These are phyloP conservation scores for Nicotiana otophora DNA, from an alignment of 257 asterid species.

Conservation along the genomic window DNA sequence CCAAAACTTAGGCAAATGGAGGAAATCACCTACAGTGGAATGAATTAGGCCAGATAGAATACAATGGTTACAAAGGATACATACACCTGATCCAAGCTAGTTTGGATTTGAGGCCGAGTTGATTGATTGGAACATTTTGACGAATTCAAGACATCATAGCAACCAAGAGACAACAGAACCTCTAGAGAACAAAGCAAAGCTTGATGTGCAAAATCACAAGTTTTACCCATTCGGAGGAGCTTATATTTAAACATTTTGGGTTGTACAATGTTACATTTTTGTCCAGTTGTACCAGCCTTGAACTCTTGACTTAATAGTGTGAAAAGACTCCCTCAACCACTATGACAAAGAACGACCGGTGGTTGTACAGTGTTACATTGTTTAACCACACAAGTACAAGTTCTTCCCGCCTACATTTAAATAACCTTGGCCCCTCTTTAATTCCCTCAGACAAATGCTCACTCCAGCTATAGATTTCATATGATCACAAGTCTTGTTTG, in stretches of 20 bases:
- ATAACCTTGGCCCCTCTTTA: background rate
- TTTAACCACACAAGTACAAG: background rate
- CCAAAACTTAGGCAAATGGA: background rate
- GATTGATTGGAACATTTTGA: background rate
- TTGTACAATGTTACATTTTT: background rate
- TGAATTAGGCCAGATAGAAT: background rate
- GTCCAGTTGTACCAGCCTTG: no score
- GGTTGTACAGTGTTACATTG: background rate
- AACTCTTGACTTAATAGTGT: no score
- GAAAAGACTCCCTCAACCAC: no score
- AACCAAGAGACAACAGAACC: background rate
- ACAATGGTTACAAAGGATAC: background rate
- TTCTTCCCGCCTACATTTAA: background rate
- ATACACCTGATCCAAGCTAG: background rate
- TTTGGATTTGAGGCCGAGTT: background rate
- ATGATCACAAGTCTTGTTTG: background rate
- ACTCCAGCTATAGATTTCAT: background rate
- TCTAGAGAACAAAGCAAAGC: background rate
- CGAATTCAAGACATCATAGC: background rate
- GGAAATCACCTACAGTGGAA: background rate
- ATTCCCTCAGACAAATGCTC: background rate
- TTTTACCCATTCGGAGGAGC: background rate
- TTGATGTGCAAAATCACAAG: background rate
- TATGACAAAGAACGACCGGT: no score
- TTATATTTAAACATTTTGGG: background rate